phyloP scores from a whole-genome alignment of 1,139 yeast species.

The Hansenula anomala region DNA sequence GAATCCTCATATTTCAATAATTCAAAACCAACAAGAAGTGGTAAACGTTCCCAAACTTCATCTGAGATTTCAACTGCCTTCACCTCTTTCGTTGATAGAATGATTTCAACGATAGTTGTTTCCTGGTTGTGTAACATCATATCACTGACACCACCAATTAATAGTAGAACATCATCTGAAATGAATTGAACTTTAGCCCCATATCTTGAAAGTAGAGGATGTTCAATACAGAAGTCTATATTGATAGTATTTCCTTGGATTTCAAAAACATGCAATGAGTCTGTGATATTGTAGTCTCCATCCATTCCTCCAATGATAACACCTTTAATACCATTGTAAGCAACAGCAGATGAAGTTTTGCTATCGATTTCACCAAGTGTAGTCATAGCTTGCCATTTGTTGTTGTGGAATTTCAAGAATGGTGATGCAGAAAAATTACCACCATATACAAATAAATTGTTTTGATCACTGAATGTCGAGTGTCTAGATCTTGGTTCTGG shows the following conservation, averaged over 20 bases:
- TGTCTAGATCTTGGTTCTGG: slow-evolving; percentile 53
- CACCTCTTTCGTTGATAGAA: slow-evolving; percentile 22
- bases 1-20: slow-evolving; percentile 25
- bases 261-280: slow-evolving; percentile 30
- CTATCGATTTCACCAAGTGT: slow-evolving; percentile 11
- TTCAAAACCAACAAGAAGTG: slow-evolving; percentile 60
- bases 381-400: slow-evolving; percentile 17
- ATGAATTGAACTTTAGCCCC: slow-evolving; percentile 37
- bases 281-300: slow-evolving; percentile 28
- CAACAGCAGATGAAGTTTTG: slow-evolving; percentile 31
- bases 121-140: slow-evolving; percentile 31
- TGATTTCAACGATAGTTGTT: slow-evolving; percentile 35
- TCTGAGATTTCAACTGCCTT: slow-evolving; percentile 28
- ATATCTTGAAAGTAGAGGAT: slow-evolving; percentile 37
- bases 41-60: slow-evolving; percentile 37
- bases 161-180: slow-evolving; percentile 28
- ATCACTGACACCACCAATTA: slow-evolving; percentile 62
- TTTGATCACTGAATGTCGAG: slow-evolving; percentile 32
- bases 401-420: slow-evolving; percentile 25
- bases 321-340: slow-evolving; percentile 36
- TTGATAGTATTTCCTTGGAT: slow-evolving; percentile 12
- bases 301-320: slow-evolving; percentile 52
- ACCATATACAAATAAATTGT: slow-evolving; percentile 47
- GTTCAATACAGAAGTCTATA: not conserved
- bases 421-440: slow-evolving; percentile 32